A percentile compares a stretch with the other conserved stretches of the same genome.
phyloP scores from a whole-genome alignment of 805 yeast species.

The Candida nonsorbophila region DNA sequence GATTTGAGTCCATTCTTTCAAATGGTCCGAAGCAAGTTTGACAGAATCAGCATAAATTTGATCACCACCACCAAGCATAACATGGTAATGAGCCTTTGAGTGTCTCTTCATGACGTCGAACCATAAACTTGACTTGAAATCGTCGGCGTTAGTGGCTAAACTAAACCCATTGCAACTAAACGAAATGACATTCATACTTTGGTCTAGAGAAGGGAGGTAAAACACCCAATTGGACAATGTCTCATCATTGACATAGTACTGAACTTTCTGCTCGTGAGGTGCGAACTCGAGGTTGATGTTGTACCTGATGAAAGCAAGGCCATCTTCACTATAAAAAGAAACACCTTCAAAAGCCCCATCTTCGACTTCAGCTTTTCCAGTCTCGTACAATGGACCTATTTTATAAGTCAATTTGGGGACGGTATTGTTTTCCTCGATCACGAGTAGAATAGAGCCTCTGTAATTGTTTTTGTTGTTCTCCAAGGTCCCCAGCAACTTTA shows the following conservation, averaged over 20 bases:
- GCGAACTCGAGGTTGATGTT: conserved; percentile 45
- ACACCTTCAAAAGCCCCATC: conserved; percentile 45
- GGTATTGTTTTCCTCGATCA: conserved; percentile 38
- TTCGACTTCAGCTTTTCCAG: neutral
- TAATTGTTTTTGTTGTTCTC: conserved; percentile 49
- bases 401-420: conserved; percentile 27
- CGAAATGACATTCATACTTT: conserved; percentile 77
- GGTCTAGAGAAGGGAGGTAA: conserved; percentile 56
- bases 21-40: conserved; percentile 48
- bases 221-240: conserved; percentile 46
- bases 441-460: conserved; percentile 65
- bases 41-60: conserved; percentile 87
- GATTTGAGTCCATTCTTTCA: conserved; percentile 60
- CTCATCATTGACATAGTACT: conserved; percentile 52
- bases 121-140: conserved; percentile 80
- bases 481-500: conserved; percentile 60
- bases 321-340: conserved; percentile 37
- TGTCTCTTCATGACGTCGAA: conserved; percentile 74
- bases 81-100: conserved; percentile 60
- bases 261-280: conserved; percentile 53
- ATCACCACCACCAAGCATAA: conserved; percentile 97
- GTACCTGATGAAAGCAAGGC: conserved; percentile 63
- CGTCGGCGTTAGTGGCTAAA: conserved; percentile 57
- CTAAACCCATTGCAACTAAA: conserved; percentile 93
- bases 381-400: conserved; percentile 28